Evolutionary conservation across 2,329 filamentous ascomycete species (phyloP), one percentile per base, ranked within the genome.

Genomic region (Phialophora macrospora): DNA sequence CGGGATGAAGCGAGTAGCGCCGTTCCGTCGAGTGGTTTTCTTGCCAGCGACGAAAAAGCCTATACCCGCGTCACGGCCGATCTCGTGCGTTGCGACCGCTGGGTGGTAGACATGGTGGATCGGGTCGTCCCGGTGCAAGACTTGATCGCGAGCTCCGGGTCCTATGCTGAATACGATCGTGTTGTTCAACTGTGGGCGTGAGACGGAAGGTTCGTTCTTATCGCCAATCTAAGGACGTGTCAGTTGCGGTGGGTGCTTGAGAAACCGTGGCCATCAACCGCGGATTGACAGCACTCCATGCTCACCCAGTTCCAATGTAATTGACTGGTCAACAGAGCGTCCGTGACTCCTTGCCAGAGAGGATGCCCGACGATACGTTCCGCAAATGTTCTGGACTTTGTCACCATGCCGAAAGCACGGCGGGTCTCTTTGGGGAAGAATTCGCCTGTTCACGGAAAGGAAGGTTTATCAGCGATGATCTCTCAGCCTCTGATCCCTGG

Each of bases 101-200:
- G 44, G 63, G 26, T 60, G 66, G 55, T 63, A 48, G 28, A 69
- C 68, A 44, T 75, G 72, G 63, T 73, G 71, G 30, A 60, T 70
- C 49, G 63, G 48, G 60, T 74, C 73, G 52, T 74, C 73, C 30
- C 73, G 69, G 62, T 79, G 77, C 12, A 78, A 70, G 6, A 72
- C 70, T 63, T 78, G 77, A 1, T 75, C 71, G 3, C 68, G 64
- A 7, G 74, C 75, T 3, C 75, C 75, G 0, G 77, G 76, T 3
- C 73, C 74, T 1, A 74, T 75, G 54, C 74, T 74, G 72, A 79
- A 77, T 1, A 77, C 75, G 55, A 79, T 79, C 26, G 76, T 74
- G 60, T 75, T 75, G 63, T 74, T 74, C 17, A 75, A 63, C 63
- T 75, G 73, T 3, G 72, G 72, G 3, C 46, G 24, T 17, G 66